These are phyloP conservation scores for Flammula alnicola DNA, from an alignment of 1,284 basidiomycete species.

Conservation along the genomic window DNA sequence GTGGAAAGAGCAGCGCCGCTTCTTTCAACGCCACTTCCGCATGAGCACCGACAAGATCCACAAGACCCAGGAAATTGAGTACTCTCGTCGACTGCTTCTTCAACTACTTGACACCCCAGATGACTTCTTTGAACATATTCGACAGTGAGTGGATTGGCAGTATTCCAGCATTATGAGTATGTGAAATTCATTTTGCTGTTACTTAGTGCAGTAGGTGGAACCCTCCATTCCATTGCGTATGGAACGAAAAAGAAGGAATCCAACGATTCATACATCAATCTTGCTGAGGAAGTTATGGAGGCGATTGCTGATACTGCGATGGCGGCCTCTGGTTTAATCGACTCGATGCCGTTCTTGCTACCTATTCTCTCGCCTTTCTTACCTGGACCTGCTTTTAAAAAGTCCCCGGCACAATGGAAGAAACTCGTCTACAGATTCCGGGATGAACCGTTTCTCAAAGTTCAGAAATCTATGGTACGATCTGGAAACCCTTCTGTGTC, in stretches of 20 bases:
- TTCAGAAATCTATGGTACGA: slow-evolving; percentile 11
- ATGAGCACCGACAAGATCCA: slow-evolving; percentile 22
- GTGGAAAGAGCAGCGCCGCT: slow-evolving; percentile 28
- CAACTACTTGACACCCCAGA: slow-evolving; percentile 35
- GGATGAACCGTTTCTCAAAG: slow-evolving; percentile 18
- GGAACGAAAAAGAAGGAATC: slow-evolving; percentile 12
- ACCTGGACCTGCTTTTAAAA: slow-evolving; percentile 12
- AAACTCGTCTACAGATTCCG: slow-evolving; percentile 16
- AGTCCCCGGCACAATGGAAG: slow-evolving; percentile 15
- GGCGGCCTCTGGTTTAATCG: slow-evolving; percentile 19
- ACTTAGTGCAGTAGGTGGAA: slow-evolving; percentile 17
- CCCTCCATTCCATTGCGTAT: slow-evolving; percentile 19
- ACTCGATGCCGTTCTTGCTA: slow-evolving; percentile 16
- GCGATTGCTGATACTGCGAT: slow-evolving; percentile 16
- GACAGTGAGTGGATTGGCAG: slow-evolving; percentile 30
- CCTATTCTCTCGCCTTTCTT: slow-evolving; percentile 15
- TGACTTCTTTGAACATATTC: slow-evolving; percentile 33
- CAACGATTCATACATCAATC: slow-evolving; percentile 16
- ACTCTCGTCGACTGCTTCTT: slow-evolving; percentile 31
- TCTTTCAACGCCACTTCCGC: slow-evolving; percentile 35
- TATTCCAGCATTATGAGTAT: background rate
- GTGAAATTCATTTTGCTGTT: background rate
- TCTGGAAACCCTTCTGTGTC: no score
- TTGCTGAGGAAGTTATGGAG: slow-evolving; percentile 19
- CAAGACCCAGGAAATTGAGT: slow-evolving; percentile 22